Conservation (phyloP, 1,284 basidiomycete genomes). For the Earliella scabrosa region DNA sequence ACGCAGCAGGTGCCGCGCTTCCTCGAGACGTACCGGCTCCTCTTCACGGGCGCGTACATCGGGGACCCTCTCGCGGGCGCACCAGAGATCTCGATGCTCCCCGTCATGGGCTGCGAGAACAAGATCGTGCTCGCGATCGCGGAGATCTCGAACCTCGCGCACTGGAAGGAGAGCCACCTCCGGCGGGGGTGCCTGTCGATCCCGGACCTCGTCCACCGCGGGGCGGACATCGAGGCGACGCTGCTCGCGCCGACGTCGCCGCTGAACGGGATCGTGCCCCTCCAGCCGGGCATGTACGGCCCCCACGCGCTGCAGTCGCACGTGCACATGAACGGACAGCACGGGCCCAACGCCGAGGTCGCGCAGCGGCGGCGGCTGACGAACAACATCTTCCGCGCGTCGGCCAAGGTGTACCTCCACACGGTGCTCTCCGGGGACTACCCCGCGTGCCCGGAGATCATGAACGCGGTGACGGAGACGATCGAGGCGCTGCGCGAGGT, state of each 20-base stretch:
- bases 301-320: constrained; percentile 19
- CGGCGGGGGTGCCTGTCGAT: constrained; percentile 52
- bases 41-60: constrained; percentile 55
- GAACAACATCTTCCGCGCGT: constrained; percentile 75
- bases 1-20: constrained; percentile 62
- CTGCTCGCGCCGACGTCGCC: constrained; percentile 34
- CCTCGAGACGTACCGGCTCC: constrained; percentile 54
- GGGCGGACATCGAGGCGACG: constrained; percentile 53
- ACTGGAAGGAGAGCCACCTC: constrained; percentile 60
- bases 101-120: constrained; percentile 86
- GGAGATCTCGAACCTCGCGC: constrained; percentile 67
- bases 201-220: constrained; percentile 58
- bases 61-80: constrained; percentile 31
- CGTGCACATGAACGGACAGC: background rate
- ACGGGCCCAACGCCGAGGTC: constrained; percentile 30
- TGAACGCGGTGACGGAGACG: constrained; percentile 55
- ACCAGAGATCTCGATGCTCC: constrained; percentile 65
- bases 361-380: constrained; percentile 53
- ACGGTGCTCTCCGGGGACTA: constrained; percentile 71
- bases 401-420: constrained; percentile 72
- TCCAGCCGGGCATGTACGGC: constrained; percentile 25
- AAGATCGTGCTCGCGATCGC: constrained; percentile 77
- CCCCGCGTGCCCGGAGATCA: constrained; percentile 65
- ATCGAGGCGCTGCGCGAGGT: constrained; percentile 53
- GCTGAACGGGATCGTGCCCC: constrained; percentile 17